Percentiles rank a stretch among this genome's conserved stretches.
Conservation (phyloP, 192 early-diverging fungal genomes). For the Diversispora epigaea region DNA sequence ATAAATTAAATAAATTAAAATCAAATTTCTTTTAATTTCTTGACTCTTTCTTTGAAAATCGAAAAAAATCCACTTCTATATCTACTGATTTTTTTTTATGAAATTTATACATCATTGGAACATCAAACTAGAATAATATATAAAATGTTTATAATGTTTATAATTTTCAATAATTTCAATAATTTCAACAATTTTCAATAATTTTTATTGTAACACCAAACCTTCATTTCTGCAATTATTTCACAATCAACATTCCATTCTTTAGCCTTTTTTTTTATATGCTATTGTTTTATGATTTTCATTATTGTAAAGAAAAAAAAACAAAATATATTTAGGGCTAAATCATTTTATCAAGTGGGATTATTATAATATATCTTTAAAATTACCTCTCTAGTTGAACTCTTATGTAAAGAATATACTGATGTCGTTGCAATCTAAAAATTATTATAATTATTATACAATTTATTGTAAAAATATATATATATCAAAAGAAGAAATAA, state of each 20-base stretch:
- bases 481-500: background rate
- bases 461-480: background rate
- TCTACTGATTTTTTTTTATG: slow-evolving; percentile 74
- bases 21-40: too few species aligned
- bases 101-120: slow-evolving; percentile 80
- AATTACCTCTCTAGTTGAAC: slow-evolving; percentile 65
- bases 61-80: slow-evolving; percentile 70
- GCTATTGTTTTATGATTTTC: slow-evolving; percentile 24
- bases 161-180: too few species aligned
- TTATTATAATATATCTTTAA: background rate
- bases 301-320: background rate
- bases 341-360: background rate
- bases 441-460: background rate
- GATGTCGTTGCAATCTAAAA: slow-evolving; percentile 56
- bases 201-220: slow-evolving; percentile 22
- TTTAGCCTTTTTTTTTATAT: slow-evolving; percentile 66
- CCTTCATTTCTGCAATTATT: slow-evolving; percentile 71
- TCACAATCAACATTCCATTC: slow-evolving; percentile 72
- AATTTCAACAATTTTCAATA: too few species aligned
- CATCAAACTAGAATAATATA: slow-evolving; percentile 55
- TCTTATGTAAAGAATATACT: slow-evolving; percentile 79
- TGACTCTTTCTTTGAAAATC: slow-evolving; percentile 49
- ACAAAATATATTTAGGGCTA: background rate
- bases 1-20: too few species aligned
- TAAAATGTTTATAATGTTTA: background rate